Conservation (phyloP, 371 early-diverging fungal species). For the Mortierella sp. region DNA sequence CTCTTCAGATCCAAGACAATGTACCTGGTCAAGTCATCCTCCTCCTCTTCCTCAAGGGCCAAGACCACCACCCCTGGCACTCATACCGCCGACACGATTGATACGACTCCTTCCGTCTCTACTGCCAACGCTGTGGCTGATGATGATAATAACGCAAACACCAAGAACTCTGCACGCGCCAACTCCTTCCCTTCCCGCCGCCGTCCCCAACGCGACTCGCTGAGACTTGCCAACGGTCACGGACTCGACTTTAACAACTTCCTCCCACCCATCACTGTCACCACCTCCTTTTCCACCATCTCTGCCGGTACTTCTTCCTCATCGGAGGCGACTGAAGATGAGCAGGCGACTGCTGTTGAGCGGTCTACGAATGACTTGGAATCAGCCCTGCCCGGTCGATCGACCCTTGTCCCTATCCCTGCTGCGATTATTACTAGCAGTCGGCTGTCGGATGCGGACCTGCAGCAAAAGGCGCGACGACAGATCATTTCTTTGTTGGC, state of each 20-base stretch:
- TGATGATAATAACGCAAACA: slow-evolving; percentile 2
- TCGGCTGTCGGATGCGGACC: slow-evolving; percentile 12
- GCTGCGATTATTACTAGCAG: not conserved
- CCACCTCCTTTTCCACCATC: too few relatives aligned
- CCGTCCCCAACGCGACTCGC: slow-evolving; percentile 2
- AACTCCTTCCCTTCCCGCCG: slow-evolving; percentile 4
- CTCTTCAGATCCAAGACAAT: slow-evolving; percentile 39
- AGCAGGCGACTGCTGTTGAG: not conserved
- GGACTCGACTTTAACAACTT: slow-evolving; percentile 27
- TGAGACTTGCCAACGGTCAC: slow-evolving; percentile 45
- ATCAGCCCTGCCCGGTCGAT: not conserved
- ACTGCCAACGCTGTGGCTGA: not conserved
- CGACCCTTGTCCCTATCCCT: not conserved
- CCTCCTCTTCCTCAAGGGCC: not conserved
- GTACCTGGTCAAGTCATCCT: slow-evolving; percentile 1
- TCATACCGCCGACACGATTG: not conserved
- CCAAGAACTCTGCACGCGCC: not conserved
- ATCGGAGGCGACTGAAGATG: not conserved
- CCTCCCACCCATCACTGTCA: not conserved
- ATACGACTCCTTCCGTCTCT: slow-evolving; percentile 14
- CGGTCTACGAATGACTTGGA: slow-evolving; percentile 8
- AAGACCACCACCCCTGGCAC: not conserved
- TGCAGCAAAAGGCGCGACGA: slow-evolving; percentile 20
- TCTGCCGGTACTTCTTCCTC: not conserved
- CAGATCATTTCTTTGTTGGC: slow-evolving; percentile 35